Evolutionary conservation across 2,329 filamentous ascomycete species (phyloP), one percentile per base, ranked within the genome.

Genomic region (Xylariales sp.): DNA sequence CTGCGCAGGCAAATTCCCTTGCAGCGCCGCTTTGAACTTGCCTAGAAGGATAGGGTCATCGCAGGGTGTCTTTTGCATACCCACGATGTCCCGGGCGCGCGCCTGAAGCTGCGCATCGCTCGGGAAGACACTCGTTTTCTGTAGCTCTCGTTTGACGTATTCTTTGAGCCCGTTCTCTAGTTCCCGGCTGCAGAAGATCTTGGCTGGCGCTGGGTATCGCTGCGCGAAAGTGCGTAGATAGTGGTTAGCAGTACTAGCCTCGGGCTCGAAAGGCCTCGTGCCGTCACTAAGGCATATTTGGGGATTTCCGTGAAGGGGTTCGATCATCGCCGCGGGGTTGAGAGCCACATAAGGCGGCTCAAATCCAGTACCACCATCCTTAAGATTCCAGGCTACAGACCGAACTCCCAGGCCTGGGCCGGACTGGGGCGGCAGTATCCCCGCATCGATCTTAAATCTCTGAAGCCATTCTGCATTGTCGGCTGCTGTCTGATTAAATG

Each of bases 381-480:
- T 74, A 1, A 84, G 69, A 53, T 81, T 81, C 86, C 86, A 88
- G 0, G 80, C 75, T 6, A 75, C 68, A 30, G 76, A 78, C 1
- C 75, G 69, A 1, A 65, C 18, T 0, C 82, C 80, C 0, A 89
- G 80, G 1, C 86, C 86, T 0, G 86, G 86, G 0, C 87, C 85
- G 4, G 80, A 78, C 9, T 81, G 79, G n/a, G 81, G 76, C 0
- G 80, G 79, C 2, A 85, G 76, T 36, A 90, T 84, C 18, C 86
- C 86, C 0, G 80, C 82, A 55, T 87, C 83, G 10, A 86, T 83
- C 76, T 90, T 90, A 80, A 90, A 90, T 52, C 87, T 83, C 64
- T 84, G 81, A 12, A 90, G 81, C 88, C 88, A 90, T 76, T 90
- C 87, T 0, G 81, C 83, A 70, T 90, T 90, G 73, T 90, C 88